phyloP scores from a whole-genome alignment of 441 rosid genomes.

The Macaranga tanarius region DNA sequence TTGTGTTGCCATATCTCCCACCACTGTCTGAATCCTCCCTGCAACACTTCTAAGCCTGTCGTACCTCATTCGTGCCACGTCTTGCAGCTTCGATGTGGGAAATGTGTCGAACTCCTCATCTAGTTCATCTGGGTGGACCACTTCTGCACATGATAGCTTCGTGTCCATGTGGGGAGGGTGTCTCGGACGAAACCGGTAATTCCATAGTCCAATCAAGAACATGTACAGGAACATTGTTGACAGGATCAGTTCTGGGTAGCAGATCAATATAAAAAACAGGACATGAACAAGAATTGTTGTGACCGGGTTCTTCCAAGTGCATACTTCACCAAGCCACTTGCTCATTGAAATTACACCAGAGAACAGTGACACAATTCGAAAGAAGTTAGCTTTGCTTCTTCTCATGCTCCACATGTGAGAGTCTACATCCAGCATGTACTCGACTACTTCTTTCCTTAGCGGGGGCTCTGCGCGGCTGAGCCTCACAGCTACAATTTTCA shows the following conservation, averaged over 20 bases:
- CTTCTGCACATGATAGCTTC: constrained; percentile 76
- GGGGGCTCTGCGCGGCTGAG: constrained; percentile 95
- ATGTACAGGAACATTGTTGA: constrained; percentile 81
- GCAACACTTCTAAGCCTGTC: constrained; percentile 83
- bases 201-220: constrained; percentile 83
- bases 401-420: constrained; percentile 99
- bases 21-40: constrained; percentile 78
- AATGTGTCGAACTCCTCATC: constrained; percentile 91
- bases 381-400: constrained; percentile 93
- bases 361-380: constrained; percentile 64
- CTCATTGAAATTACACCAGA: constrained; percentile 63
- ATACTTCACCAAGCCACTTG: constrained; percentile 80
- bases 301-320: constrained; percentile 82
- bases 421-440: constrained; percentile 90
- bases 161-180: constrained; percentile 94
- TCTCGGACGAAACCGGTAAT: constrained; percentile 65
- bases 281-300: constrained; percentile 72
- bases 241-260: constrained; percentile 79
- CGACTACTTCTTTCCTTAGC: constrained; percentile 80
- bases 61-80: constrained; percentile 69
- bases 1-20: constrained; percentile 81
- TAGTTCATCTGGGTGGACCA: constrained; percentile 75
- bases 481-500: constrained; percentile 76
- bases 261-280: constrained; percentile 62
- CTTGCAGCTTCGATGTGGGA: constrained; percentile 66